Base-by-base conservation (phyloP, 2,329 filamentous ascomycete species). In the Alternaria longipes region DNA sequence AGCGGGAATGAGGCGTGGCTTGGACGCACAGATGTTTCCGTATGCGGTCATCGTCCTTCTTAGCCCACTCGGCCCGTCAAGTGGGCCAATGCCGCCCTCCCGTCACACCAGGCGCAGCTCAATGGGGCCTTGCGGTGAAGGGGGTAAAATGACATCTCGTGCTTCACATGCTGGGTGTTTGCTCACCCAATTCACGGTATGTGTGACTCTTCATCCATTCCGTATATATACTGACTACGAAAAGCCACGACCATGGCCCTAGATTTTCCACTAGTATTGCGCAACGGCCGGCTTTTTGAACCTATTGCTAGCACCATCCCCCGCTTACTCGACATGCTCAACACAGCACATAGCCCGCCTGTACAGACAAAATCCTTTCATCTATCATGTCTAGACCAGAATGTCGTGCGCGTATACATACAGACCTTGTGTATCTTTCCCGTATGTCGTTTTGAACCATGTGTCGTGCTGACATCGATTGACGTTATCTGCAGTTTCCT, bases 391-490 rank as follows among this genome's bases (percentile, higher is more conserved):
- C 32, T 73, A 20, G 75, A 78, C 49, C 74, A 78, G 41, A 74
- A 73, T 50, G 68, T 69, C 11, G 74, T 74, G 55, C 72, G 75
- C 40, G 72, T 73, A 8, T 76, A 77, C 59, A 75, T 69, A 12
- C 74, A 73, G 44, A 71, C 69, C 9, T 63, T 78, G 18, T 65
- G 67, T 41, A 68, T 76, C 0, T 78, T 78, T 40, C 74, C 74
- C 5, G 70, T 71, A 54, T 49, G 68, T 60, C n/a, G 1, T 9
- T n/a, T 36, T 45, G 18, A 20, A 34, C n/a, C 20, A 6, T 18
- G 18, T 12, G 28, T 22, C 3, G n/a, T 47, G 1, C 16, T 22
- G 16, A 16, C n/a, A 38, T 8, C 30, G 26, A 26, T 61, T 62
- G 24, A 62, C 46, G 6, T 24, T 26, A 22, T 28, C 20, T 40